Percentiles rank a stretch among this genome's conserved stretches.
These are phyloP conservation scores for Citrus maxima DNA, from an alignment of 345 rosid genomes.

Conservation along the genomic window DNA sequence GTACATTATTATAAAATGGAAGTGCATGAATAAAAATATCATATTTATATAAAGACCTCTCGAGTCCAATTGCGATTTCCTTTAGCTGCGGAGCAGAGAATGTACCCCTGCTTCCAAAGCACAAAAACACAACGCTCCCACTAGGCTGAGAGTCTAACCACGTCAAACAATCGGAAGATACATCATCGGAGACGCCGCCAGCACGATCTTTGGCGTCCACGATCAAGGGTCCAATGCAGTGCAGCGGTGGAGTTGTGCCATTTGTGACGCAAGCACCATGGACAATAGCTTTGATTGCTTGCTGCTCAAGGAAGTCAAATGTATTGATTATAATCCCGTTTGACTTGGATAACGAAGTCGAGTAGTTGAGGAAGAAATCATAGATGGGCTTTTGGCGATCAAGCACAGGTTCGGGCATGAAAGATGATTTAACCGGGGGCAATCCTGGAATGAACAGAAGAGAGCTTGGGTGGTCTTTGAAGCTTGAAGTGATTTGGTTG, in stretches of 20 bases:
- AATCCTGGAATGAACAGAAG: conserved; percentile 25
- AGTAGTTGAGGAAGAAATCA: conserved; percentile 5
- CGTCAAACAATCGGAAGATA: neutral
- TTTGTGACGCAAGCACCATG: conserved; percentile 12
- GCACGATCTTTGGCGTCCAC: conserved; percentile 15
- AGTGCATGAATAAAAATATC: neutral
- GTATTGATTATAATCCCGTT: conserved; percentile 28
- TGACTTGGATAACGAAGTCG: neutral
- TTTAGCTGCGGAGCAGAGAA: conserved; percentile 1
- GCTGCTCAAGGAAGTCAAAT: conserved; percentile 30
- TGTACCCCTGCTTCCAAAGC: conserved; percentile 21
- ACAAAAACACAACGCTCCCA: conserved; percentile 22
- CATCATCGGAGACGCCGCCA: neutral
- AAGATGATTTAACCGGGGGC: conserved; percentile 27
- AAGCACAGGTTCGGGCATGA: conserved; percentile 26
- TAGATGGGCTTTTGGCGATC: conserved; percentile 21
- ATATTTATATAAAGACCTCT: neutral
- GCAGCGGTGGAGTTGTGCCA: conserved; percentile 15
- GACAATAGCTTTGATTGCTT: conserved; percentile 15
- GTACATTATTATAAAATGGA: too few species aligned
- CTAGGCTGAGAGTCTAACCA: conserved; percentile 31
- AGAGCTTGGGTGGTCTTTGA: conserved; percentile 12
- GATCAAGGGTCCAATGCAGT: conserved; percentile 32
- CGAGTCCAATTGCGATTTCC: conserved; percentile 24
- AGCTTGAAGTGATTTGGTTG: conserved; percentile 16